Conservation (phyloP, 78 protist genomes). For the Polysphondylium violaceum region DNA sequence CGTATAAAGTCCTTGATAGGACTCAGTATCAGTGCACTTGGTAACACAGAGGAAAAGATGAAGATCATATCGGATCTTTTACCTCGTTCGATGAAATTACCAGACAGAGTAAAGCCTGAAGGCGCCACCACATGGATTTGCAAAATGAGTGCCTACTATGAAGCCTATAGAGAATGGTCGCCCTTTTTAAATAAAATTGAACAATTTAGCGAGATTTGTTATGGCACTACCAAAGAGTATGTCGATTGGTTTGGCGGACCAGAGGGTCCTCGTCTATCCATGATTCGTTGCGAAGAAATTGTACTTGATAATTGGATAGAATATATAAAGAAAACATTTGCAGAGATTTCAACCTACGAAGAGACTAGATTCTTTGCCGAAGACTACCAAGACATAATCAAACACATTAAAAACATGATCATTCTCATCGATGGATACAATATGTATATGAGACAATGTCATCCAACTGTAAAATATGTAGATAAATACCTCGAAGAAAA, state of each 20-base stretch:
- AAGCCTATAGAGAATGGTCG: conserved; percentile 17
- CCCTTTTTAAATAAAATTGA: conserved; percentile 54
- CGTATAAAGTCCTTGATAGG: conserved; percentile 8
- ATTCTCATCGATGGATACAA: conserved; percentile 44
- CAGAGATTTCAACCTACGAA: conserved; percentile 46
- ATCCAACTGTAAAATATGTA: conserved; percentile 15
- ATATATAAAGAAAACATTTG: conserved; percentile 34
- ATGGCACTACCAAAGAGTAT: conserved; percentile 31
- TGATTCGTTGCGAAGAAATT: conserved; percentile 71
- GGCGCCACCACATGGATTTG: conserved; percentile 48
- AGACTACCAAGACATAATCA: conserved; percentile 40
- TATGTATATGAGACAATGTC: conserved; percentile 25
- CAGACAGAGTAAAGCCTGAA: conserved; percentile 76
- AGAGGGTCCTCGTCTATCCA: conserved; percentile 65
- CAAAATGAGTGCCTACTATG: conserved; percentile 39
- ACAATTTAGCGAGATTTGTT: conserved; percentile 58
- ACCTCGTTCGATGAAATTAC: conserved; percentile 19
- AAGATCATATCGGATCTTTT: background rate
- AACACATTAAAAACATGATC: conserved; percentile 44
- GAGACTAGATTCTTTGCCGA: conserved; percentile 57
- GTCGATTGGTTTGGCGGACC: conserved; percentile 70
- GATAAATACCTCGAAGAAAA: conserved; percentile 62
- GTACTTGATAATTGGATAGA: conserved; percentile 62
- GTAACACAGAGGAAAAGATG: background rate
- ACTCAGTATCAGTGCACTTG: background rate